A percentile compares a stretch with the other conserved stretches of the same genome.
Conservation (phyloP, 2,329 filamentous ascomycete species). For the Venturia aucupariae region DNA sequence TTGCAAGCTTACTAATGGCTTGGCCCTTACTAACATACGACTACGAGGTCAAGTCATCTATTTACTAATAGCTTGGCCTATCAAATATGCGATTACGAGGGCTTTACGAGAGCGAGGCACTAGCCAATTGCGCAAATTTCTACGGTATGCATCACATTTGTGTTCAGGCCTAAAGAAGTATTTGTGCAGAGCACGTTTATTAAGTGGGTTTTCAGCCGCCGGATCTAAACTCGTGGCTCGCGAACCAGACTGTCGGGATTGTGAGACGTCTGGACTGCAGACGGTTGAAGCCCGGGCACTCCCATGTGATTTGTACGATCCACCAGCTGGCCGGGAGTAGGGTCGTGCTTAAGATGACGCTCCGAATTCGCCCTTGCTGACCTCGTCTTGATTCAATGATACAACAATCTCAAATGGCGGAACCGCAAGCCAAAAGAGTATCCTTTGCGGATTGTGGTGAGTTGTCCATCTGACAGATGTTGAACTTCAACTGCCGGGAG, state of each 20-base stretch:
- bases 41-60: no score
- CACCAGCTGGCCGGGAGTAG: not conserved
- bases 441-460: not conserved
- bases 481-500: not conserved
- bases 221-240: not conserved
- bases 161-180: not conserved
- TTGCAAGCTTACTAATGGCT: no score
- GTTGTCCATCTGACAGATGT: not conserved
- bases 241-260: conserved; percentile 1
- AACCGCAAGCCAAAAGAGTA: not conserved
- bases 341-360: not conserved
- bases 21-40: no score
- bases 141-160: no score
- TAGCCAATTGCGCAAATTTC: no score
- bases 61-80: no score
- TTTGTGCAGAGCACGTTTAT: not conserved
- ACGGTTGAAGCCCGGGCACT: not conserved
- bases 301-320: no score
- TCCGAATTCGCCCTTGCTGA: not conserved
- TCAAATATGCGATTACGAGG: no score
- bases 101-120: no score
- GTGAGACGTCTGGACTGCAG: not conserved
- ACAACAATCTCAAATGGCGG: not conserved
- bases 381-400: not conserved
- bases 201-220: not conserved